Evolutionary conservation across 2,329 filamentous ascomycete genomes (phyloP).

Genomic region (Hypomyces rosellus): DNA sequence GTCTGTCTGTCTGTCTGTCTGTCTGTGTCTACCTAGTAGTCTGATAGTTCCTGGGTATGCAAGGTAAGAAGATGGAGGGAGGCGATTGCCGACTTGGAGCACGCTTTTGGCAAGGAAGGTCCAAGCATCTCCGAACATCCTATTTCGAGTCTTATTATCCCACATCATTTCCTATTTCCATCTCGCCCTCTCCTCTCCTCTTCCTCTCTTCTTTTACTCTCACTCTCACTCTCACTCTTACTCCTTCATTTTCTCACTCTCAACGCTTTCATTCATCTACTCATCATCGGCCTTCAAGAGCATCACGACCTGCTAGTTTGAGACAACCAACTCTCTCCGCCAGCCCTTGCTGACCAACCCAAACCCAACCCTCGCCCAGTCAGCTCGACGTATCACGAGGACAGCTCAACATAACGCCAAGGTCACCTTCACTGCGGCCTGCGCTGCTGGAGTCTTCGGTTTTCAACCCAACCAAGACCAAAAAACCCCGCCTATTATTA

Average conservation of each 20-base stretch:
- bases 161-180: not conserved
- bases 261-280: too few relatives aligned
- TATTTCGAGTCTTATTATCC: not conserved
- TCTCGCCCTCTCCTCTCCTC: not conserved
- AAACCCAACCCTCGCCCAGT: not conserved
- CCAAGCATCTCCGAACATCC: too few relatives aligned
- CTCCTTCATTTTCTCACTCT: not conserved
- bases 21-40: too few relatives aligned
- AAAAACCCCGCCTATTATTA: not conserved
- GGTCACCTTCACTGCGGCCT: too few relatives aligned
- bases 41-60: too few relatives aligned
- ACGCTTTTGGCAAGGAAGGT: too few relatives aligned
- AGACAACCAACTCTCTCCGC: not conserved
- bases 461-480: not conserved
- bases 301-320: not conserved
- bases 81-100: too few relatives aligned
- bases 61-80: too few relatives aligned
- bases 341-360: constrained; percentile 9
- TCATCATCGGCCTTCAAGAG: too few relatives aligned
- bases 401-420: not conserved
- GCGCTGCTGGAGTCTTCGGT: too few relatives aligned
- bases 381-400: constrained; percentile 10
- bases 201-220: not conserved
- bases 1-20: too few relatives aligned
- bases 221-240: not conserved